phyloP scores from a whole-genome alignment of 805 yeast species.

The Vanderwaltozyma polyspora region DNA sequence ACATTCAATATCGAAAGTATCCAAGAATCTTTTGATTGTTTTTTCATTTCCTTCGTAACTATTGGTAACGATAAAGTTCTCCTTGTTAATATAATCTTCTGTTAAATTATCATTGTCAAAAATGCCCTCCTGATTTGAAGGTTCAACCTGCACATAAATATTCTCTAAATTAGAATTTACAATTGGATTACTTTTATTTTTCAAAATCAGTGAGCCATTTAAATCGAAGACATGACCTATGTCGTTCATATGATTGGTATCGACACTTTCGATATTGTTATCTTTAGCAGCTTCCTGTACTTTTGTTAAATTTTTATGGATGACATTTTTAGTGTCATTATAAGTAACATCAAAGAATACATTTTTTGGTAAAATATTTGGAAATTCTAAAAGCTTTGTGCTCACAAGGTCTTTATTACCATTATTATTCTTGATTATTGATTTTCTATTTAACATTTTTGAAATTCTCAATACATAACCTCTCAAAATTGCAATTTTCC shows the following conservation, averaged over 20 bases:
- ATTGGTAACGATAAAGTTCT: slow-evolving; percentile 31
- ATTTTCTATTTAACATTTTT: slow-evolving; percentile 29
- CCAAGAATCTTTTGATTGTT: slow-evolving; percentile 46
- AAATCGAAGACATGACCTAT: slow-evolving; percentile 7
- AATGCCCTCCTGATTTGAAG: slow-evolving; percentile 9
- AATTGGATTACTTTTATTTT: slow-evolving; percentile 31
- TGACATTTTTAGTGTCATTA: slow-evolving; percentile 1
- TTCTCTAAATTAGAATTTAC: slow-evolving; percentile 30
- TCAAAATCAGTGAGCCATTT: slow-evolving; percentile 28
- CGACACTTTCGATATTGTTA: not conserved
- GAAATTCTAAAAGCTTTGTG: not conserved
- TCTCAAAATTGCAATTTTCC: slow-evolving; percentile 70
- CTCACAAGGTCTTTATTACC: not conserved
- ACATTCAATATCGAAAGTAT: slow-evolving; percentile 44
- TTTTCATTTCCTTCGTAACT: slow-evolving; percentile 63
- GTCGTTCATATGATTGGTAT: not conserved
- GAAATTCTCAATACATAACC: slow-evolving; percentile 56
- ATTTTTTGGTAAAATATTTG: slow-evolving; percentile 35
- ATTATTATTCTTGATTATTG: not conserved
- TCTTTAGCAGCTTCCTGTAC: slow-evolving; percentile 2
- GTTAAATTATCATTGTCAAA: slow-evolving; percentile 1
- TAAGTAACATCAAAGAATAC: slow-evolving; percentile 38
- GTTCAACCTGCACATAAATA: slow-evolving; percentile 36
- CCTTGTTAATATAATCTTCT: slow-evolving; percentile 17
- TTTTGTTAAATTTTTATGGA: not conserved